Evolutionary conservation across 257 asterid genomes (phyloP).

Genomic region (Nyctanthes arbortristis): DNA sequence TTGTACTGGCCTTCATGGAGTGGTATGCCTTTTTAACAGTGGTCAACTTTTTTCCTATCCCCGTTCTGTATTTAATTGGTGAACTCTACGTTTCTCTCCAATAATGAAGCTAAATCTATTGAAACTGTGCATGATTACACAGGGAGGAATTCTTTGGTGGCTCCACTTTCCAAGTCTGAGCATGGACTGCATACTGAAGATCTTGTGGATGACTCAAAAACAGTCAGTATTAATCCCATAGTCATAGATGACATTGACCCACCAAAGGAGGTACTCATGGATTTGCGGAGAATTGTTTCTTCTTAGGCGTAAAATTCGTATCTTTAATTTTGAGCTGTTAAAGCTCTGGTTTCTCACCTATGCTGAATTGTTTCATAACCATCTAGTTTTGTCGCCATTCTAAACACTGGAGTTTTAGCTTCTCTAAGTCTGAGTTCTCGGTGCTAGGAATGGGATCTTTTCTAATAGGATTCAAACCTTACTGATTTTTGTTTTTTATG

Average conservation of each 20-base stretch:
- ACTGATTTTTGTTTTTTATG: too few species aligned
- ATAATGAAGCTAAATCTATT: slow-evolving; percentile 7
- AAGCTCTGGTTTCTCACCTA: slow-evolving; percentile 1
- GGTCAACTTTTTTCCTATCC: too few species aligned
- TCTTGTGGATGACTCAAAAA: slow-evolving; percentile 38
- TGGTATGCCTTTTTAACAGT: slow-evolving; percentile 9
- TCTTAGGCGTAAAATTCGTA: slow-evolving; percentile 8
- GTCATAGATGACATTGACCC: slow-evolving; percentile 40
- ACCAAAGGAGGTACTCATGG: slow-evolving; percentile 60
- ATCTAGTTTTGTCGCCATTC: not conserved
- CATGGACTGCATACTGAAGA: slow-evolving; percentile 41
- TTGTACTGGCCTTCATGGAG: not conserved
- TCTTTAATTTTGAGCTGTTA: slow-evolving; percentile 9
- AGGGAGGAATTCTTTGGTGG: slow-evolving; percentile 56
- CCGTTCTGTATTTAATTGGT: not conserved
- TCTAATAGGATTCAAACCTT: not conserved
- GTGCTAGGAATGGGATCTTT: not conserved
- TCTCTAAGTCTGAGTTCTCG: not conserved
- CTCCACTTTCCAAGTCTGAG: slow-evolving; percentile 51
- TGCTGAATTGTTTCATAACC: not conserved
- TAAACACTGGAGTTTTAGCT: not conserved
- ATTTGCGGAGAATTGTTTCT: not conserved
- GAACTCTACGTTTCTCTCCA: not conserved
- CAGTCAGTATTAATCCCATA: slow-evolving; percentile 49
- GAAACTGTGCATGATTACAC: slow-evolving; percentile 14